These are phyloP conservation scores for Bipolaris victoriae DNA, from an alignment of 2,329 filamentous ascomycete genomes.

Conservation along the genomic window DNA sequence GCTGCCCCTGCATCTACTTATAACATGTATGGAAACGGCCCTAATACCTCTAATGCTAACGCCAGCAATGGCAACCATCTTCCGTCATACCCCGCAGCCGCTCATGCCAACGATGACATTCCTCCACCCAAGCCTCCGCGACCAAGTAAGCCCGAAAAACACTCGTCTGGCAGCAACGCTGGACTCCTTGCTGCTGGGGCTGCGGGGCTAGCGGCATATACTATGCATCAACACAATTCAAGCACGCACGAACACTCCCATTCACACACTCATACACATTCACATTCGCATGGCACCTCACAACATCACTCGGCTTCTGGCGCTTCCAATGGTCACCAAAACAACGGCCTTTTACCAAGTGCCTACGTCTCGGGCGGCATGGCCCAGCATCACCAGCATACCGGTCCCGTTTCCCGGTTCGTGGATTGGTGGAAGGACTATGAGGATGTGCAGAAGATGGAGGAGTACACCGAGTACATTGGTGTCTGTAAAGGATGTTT, in stretches of 20 bases:
- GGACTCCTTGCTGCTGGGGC: conserved; percentile 56
- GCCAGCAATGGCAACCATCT: conserved; percentile 44
- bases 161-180: conserved; percentile 51
- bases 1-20: conserved; percentile 17
- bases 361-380: conserved; percentile 46
- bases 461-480: conserved; percentile 71
- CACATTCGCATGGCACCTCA: conserved; percentile 26
- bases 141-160: conserved; percentile 51
- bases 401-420: conserved; percentile 62
- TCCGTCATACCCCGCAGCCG: conserved; percentile 36
- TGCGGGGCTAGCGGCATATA: conserved; percentile 56
- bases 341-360: conserved; percentile 26
- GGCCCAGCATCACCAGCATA: conserved; percentile 59
- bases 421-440: conserved; percentile 68
- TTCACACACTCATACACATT: conserved; percentile 38
- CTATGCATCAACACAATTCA: conserved; percentile 50
- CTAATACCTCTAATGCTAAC: conserved; percentile 31
- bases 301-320: conserved; percentile 39
- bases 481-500: conserved; percentile 71
- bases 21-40: conserved; percentile 39
- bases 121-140: conserved; percentile 45
- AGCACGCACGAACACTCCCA: conserved; percentile 39
- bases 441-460: conserved; percentile 69
- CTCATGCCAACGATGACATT: conserved; percentile 22
- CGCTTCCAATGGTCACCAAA: conserved; percentile 34